A percentile compares a stretch with the other conserved stretches of the same genome.
Conservation (phyloP, 495 filamentous ascomycete genomes). For the Trichocladium uniseriatum region DNA sequence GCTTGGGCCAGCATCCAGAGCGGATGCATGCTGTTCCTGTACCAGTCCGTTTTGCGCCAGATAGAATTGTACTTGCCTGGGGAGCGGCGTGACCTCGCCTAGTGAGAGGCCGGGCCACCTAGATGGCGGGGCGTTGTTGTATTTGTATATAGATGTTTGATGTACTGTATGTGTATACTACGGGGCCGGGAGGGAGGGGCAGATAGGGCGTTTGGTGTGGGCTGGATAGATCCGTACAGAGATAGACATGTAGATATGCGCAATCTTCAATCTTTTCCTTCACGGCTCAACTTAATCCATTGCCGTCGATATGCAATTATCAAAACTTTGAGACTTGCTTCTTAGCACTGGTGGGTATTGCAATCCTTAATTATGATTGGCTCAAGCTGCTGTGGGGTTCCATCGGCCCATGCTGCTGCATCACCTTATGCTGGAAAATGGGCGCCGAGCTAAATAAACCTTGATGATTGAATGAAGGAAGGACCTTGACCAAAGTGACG, state of each 20-base stretch:
- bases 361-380: background rate
- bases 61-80: slow-evolving; percentile 47
- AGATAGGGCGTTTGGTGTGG: slow-evolving; percentile 14
- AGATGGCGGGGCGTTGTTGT: slow-evolving; percentile 8
- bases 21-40: slow-evolving; percentile 93
- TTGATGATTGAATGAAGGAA: background rate
- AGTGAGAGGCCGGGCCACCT: slow-evolving; percentile 3
- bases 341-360: too few relatives aligned
- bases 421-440: slow-evolving; percentile 5
- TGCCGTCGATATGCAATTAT: slow-evolving; percentile 1
- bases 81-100: slow-evolving; percentile 24
- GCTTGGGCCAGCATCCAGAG: slow-evolving; percentile 99
- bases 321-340: background rate
- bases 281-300: background rate
- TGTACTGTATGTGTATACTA: slow-evolving; percentile 17
- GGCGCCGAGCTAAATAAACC: background rate
- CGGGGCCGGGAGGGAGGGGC: slow-evolving; percentile 4
- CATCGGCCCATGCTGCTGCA: slow-evolving; percentile 3
- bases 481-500: background rate
- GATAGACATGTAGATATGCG: slow-evolving; percentile 14
- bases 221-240: slow-evolving; percentile 20
- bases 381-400: slow-evolving; percentile 2
- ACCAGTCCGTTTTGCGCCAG: slow-evolving; percentile 75
- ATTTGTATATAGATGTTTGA: too few relatives aligned
- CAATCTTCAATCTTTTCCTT: background rate